Percentiles rank a stretch among this genome's conserved stretches.
phyloP scores from a whole-genome alignment of 305 asterid species.

The Andrographis paniculata region DNA sequence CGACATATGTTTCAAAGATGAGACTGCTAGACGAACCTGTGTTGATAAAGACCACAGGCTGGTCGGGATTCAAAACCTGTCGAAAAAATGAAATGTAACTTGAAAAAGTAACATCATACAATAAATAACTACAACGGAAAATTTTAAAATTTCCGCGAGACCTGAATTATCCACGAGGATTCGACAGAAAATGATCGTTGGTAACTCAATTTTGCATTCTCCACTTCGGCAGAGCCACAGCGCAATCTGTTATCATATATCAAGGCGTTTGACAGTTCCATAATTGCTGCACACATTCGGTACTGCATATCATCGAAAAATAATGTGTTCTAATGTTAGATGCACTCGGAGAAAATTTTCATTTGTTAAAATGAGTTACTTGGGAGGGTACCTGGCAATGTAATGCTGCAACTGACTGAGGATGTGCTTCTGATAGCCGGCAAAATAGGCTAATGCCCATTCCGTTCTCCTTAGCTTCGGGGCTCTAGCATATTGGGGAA shows the following conservation, averaged over 20 bases:
- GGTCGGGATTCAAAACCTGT: constrained; percentile 76
- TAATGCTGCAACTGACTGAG: constrained; percentile 90
- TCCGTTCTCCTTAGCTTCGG: constrained; percentile 96
- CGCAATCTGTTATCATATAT: constrained; percentile 86
- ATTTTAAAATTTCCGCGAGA: constrained; percentile 12
- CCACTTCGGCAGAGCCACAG: constrained; percentile 82
- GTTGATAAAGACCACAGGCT: constrained; percentile 72
- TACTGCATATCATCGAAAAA: constrained; percentile 50
- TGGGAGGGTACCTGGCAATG: constrained; percentile 61
- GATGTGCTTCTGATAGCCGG: constrained; percentile 97
- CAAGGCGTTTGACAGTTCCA: constrained; percentile 90
- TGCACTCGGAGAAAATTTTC: no score
- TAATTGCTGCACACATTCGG: constrained; percentile 87
- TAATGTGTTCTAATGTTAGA: no score
- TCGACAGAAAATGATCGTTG: constrained; percentile 37
- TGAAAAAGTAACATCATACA: background rate
- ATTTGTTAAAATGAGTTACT: constrained; percentile 6
- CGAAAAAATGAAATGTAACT: constrained; percentile 7
- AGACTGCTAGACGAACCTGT: constrained; percentile 48
- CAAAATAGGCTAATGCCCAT: constrained; percentile 83
- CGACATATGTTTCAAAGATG: constrained; percentile 16
- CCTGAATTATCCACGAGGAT: constrained; percentile 80
- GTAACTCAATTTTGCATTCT: constrained; percentile 63
- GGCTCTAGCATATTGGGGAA: constrained; percentile 47
- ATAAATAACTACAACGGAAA: background rate